Base-by-base conservation (phyloP, 2,329 filamentous ascomycete species). In the Alternaria angustiovoidea region DNA sequence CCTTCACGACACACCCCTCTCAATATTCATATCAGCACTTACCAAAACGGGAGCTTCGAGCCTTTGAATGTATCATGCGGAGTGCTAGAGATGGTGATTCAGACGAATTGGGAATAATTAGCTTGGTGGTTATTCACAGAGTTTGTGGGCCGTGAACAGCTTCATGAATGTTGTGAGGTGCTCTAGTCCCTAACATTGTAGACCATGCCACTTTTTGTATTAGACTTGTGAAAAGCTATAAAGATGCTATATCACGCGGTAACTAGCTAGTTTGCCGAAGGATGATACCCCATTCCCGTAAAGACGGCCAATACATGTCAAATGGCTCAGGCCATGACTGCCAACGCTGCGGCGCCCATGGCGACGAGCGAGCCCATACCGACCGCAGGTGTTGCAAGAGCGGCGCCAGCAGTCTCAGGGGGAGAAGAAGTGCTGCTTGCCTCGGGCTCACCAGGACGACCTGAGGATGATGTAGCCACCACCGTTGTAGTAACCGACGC, bases 301-400 rank as follows among this genome's bases (percentile, higher is more conserved):
- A 51, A 41, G 63, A 54, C 61, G 57, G 46, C 55, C 58, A 61
- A 64, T 56, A 32, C 58, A 63, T 52, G 38, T 49, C 30, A 41
- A 51, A 36, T 44, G 16, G 48, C 48, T 62, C 63, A 74, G 65
- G 60, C 66, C 28, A 70, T 47, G 44, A 62, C 58, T 57, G 61
- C 66, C 51, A 73, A 57, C 41, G 61, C 67, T 46, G 59, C 64
- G 61, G 68, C 67, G 46, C 69, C 70, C 28, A 61, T 69, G 54
- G 55, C 69, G 32, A 73, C 42, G 20, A 74, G 48, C 32, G 66
- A 66, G 34, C 68, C 66, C 61, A 72, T 51, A 28, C 66, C 63
- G 24, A 61, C 39, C 34, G 67, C 61, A 22, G 68, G 62, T 22
- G 68, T 65, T 8, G 64, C 61, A n/a, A 72, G 46, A 39, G 65